Evolutionary conservation across 768 basidiomycete genomes (phyloP), one percentile per base, ranked within the genome.

Genomic region (Galerina marginata): DNA sequence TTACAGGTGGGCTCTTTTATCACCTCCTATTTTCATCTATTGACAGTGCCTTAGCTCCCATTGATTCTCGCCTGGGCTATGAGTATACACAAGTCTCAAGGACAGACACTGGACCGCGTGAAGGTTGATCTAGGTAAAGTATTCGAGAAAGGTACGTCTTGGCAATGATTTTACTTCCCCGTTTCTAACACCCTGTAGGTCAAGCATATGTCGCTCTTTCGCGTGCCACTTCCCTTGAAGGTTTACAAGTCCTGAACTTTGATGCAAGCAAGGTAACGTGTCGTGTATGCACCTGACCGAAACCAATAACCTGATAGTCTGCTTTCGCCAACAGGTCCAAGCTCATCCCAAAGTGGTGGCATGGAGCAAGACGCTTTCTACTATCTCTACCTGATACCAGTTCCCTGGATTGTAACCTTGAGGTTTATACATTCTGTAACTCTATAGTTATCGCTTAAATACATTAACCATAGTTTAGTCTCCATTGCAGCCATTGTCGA

Each of bases 11-110:
- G 82, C 72, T 26, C 16, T 40, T 49, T 20, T 12, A 48, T 55
- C 43, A 33, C 3, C 20, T 33, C 16, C 29, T 47, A 54, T 33
- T 56, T 39, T 47, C 14, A 5, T 38, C 25, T 33, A 59, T 15
- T 60, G 9, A 52, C 23, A 23, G 6, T 2, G 20, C 53, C 37
- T 10, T 65, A 96, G 93, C 72, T 96, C 2, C 94, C 93, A 0
- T 72, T 98, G 25, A 95, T 97, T 60, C 81, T 96, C 40, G 84
- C 96, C 0, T 99, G 96, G 96, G 96, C 96, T 0, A 96, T 98
- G 93, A 93, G 91, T 48, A 99, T 99, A 63, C 97, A 99, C 74
- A 99, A 99, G 72, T 92, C 92, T 10, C 97, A 99, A 73, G 97
- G 97, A 9, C 97, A 99, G 73, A 99, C 97, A 0, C 80, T 99